Base-by-base conservation (phyloP, 371 early-diverging fungal genomes). In the Blastocladiella emersonii region DNA sequence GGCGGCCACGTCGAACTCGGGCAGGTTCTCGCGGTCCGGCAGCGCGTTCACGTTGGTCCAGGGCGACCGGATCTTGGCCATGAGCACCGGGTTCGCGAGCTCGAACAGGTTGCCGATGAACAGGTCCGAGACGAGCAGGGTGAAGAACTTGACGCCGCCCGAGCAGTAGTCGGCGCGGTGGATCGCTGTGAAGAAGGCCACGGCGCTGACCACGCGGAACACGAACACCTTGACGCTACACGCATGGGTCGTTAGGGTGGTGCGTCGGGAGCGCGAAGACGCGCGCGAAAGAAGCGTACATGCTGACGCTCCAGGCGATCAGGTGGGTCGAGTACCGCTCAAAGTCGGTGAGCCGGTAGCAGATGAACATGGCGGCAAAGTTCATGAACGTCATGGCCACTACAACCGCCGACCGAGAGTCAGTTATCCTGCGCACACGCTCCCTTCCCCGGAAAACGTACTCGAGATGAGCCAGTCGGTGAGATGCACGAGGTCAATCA, bases 121-220 rank as follows among this genome's bases (percentile, higher is more conserved):
- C 8, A 59, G 44, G 21, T 59, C 59, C 0, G 59, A 21, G 19
- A 56, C 56, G 27, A 59, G 25, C 19, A 59, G 44, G 15, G 59
- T 59, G 10, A 37, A n/a, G 25, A 59, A 59, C 43, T 59, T 59
- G 59, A 41, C 37, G 44, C 59, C 59, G 44, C 59, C 59, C 19
- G 37, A 19, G 32, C 59, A 59, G 10, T 27, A 10, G 23, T 59
- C 59, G 30, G 59, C 15, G 25, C 10, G 17, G 44, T 59, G 37
- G 3, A 59, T 30, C 10, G 59, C 59, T 21, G 34, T 34, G 37
- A 27, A 59, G 44, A 59, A 59, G 44, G 59, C 59, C 10, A 59
- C 21, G n/a, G 8, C n/a, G 32, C n/a, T 36, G 15, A 59, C 32
- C 15, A 17, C 43, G 25, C 43, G 37, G 59, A 59, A 59, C 30